Conservation (phyloP, 2,329 filamentous ascomycete species). For the Salinomyces thailandicus region DNA sequence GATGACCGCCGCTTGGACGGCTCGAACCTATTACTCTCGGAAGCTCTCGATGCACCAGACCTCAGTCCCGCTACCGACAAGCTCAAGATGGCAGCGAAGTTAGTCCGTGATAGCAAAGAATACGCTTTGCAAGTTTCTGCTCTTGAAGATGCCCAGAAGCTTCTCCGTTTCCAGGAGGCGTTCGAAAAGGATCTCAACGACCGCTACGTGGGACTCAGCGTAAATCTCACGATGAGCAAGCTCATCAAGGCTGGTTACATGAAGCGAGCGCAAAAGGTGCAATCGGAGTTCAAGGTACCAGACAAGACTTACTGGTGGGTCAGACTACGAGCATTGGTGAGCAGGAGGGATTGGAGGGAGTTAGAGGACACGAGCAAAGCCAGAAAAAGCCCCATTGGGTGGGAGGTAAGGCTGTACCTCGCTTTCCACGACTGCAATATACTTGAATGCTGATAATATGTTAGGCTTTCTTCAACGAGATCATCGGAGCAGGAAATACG, state of each 20-base stretch:
- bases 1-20: constrained; percentile 86
- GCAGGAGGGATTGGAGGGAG: constrained; percentile 83
- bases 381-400: constrained; percentile 85
- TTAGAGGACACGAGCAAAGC: constrained; percentile 72
- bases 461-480: constrained; percentile 83
- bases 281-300: constrained; percentile 83
- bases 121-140: constrained; percentile 60
- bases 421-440: not conserved
- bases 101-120: constrained; percentile 77
- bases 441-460: not conserved
- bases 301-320: constrained; percentile 87
- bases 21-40: constrained; percentile 73
- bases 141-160: constrained; percentile 66
- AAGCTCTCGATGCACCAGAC: constrained; percentile 66
- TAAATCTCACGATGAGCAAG: constrained; percentile 88
- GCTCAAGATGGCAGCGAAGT: constrained; percentile 71
- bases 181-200: constrained; percentile 69
- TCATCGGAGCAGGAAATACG: constrained; percentile 78
- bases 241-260: constrained; percentile 72
- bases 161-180: constrained; percentile 76
- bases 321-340: constrained; percentile 75
- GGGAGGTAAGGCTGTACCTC: constrained; percentile 59
- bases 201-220: constrained; percentile 65
- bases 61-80: constrained; percentile 68
- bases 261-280: constrained; percentile 76